Evolutionary conservation across 768 basidiomycete genomes (phyloP).

Genomic region (Tulasnella sp.): DNA sequence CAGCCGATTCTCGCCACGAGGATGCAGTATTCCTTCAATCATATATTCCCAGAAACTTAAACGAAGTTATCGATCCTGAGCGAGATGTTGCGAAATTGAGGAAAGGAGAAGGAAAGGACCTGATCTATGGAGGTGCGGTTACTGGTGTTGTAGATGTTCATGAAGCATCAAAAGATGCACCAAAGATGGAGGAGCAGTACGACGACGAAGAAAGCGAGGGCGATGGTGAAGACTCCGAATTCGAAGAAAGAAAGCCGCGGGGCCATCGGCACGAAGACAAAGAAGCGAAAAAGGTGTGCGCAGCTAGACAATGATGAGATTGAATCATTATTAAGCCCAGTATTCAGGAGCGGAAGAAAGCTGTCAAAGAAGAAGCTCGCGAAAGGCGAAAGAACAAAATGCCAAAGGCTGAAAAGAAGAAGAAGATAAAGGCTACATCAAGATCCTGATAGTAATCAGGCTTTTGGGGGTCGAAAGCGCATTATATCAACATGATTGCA

Average conservation of each 20-base stretch:
- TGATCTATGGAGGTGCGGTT: conserved; percentile 72
- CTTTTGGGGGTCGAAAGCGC: too few relatives aligned
- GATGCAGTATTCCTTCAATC: conserved; percentile 81
- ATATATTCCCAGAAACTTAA: conserved; percentile 84
- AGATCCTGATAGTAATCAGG: not conserved
- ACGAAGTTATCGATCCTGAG: conserved; percentile 91
- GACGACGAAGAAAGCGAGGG: conserved; percentile 25
- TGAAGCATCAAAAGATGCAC: conserved; percentile 20
- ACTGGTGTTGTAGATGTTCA: conserved; percentile 47
- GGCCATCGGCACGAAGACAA: conserved; percentile 91
- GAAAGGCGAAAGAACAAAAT: conserved; percentile 88
- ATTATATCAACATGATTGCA: too few relatives aligned
- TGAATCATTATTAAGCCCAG: conserved; percentile 14
- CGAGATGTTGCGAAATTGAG: conserved; percentile 69
- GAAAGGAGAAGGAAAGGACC: conserved; percentile 50
- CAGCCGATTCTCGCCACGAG: conserved; percentile 40
- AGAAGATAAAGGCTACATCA: conserved; percentile 45
- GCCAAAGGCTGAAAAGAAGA: conserved; percentile 91
- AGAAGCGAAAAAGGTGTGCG: conserved; percentile 69
- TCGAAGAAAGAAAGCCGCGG: conserved; percentile 46
- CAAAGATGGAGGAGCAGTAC: conserved; percentile 21
- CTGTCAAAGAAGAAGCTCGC: conserved; percentile 69
- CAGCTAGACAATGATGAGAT: conserved; percentile 4
- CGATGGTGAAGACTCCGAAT: conserved; percentile 24
- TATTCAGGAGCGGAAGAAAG: conserved; percentile 81